A percentile compares a stretch with the other conserved stretches of the same genome.
Evolutionary conservation across 495 filamentous ascomycete genomes (phyloP).

Genomic region (Elaphomyces granulatus): DNA sequence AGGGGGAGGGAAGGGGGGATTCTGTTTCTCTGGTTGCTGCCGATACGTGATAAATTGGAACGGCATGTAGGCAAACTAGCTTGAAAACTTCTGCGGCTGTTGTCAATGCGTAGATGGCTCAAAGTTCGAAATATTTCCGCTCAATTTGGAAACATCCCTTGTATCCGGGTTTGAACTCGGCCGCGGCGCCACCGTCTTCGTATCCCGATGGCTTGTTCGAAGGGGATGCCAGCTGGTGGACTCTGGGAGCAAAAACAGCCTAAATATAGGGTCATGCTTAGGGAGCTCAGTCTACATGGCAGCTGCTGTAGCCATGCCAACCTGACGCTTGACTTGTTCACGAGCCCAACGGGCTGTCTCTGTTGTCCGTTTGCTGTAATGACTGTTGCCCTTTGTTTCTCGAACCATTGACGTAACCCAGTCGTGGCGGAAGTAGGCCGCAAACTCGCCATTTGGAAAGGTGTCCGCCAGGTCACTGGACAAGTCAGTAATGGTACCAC

Average conservation of each 20-base stretch:
- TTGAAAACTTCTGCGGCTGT: not conserved
- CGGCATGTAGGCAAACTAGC: not conserved
- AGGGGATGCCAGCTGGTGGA: constrained; percentile 2
- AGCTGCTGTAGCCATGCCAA: constrained; percentile 30
- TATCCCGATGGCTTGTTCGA: constrained; percentile 3
- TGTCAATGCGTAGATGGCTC: not conserved
- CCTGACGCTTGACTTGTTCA: constrained; percentile 92
- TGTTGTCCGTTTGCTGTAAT: constrained; percentile 67
- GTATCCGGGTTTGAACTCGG: not conserved
- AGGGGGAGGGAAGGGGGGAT: constrained; percentile 6
- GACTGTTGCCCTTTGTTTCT: constrained; percentile 71
- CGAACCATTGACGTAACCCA: constrained; percentile 81
- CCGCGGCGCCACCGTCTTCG: not conserved
- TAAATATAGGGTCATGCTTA: not conserved
- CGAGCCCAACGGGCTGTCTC: constrained; percentile 95
- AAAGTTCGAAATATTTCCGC: not conserved
- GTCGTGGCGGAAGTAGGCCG: constrained; percentile 68
- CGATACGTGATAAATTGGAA: not conserved
- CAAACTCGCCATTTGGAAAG: constrained; percentile 80
- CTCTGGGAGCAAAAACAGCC: constrained; percentile 3
- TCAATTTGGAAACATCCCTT: not conserved
- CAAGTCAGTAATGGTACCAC: constrained; percentile 20
- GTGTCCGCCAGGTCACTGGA: constrained; percentile 81
- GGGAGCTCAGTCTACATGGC: constrained; percentile 22
- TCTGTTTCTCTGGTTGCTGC: not conserved